A percentile compares a stretch with the other conserved stretches of the same genome.
Evolutionary conservation across 495 filamentous ascomycete species (phyloP).

Genomic region (Trichoderma gamsii): DNA sequence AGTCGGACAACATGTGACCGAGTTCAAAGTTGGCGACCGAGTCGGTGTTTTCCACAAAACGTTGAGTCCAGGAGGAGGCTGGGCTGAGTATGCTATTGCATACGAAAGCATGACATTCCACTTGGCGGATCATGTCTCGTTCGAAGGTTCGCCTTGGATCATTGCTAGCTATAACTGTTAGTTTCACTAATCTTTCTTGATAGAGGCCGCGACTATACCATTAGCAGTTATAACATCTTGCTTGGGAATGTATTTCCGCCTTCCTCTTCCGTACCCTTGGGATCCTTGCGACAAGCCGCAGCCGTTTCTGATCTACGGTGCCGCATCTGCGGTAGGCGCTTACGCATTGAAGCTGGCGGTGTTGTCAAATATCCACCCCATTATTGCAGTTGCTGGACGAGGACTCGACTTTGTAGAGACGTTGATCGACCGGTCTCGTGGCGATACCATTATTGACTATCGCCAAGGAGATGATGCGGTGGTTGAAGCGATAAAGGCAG

Average conservation of each 20-base stretch:
- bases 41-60: conserved; percentile 64
- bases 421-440: conserved; percentile 56
- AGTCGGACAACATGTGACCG: conserved; percentile 54
- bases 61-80: conserved; percentile 46
- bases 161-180: background rate
- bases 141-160: conserved; percentile 49
- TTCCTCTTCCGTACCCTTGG: conserved; percentile 25
- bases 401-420: conserved; percentile 50
- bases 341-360: conserved; percentile 38
- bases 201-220: conserved; percentile 43
- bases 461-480: conserved; percentile 53
- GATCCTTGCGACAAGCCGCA: conserved; percentile 19
- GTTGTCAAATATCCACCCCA: conserved; percentile 30
- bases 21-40: conserved; percentile 61
- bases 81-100: conserved; percentile 65
- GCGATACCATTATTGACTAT: conserved; percentile 69
- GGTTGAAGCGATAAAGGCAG: conserved; percentile 44
- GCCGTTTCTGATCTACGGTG: conserved; percentile 35
- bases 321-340: conserved; percentile 34
- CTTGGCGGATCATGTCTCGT: conserved; percentile 55
- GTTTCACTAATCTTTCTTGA: background rate
- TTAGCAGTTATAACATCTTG: conserved; percentile 37
- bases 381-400: conserved; percentile 35
- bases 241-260: conserved; percentile 30
- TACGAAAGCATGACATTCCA: conserved; percentile 64